Evolutionary conservation across 83 land plant genomes (phyloP).

Genomic region (Picea abies): DNA sequence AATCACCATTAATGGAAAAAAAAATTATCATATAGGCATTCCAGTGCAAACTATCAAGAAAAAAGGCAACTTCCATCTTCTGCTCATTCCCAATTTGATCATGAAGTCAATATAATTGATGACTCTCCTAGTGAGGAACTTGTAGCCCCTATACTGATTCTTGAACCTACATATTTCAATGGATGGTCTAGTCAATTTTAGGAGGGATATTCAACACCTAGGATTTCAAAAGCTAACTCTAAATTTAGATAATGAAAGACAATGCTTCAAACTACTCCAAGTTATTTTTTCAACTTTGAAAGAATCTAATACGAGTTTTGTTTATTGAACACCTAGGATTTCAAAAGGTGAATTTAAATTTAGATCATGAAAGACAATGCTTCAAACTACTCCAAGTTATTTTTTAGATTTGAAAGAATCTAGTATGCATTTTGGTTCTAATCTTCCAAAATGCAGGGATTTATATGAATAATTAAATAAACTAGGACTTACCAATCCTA

Average conservation of each 20-base stretch:
- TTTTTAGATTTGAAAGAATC: background rate
- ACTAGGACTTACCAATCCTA: too few relatives aligned
- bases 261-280: background rate
- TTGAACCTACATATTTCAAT: background rate
- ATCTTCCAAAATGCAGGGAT: too few relatives aligned
- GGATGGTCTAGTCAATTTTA: background rate
- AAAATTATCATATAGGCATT: background rate
- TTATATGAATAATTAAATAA: too few relatives aligned
- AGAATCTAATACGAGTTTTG: background rate
- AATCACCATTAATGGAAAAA: background rate
- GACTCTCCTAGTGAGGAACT: constrained; percentile 30
- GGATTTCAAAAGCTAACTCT: background rate
- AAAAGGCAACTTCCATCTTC: constrained; percentile 2
- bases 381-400: background rate
- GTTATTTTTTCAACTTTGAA: background rate
- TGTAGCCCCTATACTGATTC: background rate
- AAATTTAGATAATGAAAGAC: background rate
- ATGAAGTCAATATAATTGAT: constrained; percentile 37
- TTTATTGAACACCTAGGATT: background rate
- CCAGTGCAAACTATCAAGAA: background rate
- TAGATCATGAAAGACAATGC: background rate
- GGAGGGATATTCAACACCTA: background rate
- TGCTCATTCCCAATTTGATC: background rate
- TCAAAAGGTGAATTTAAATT: background rate
- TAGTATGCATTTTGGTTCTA: too few relatives aligned